These are phyloP conservation scores for Daedaleopsis sinensis DNA, from an alignment of 768 basidiomycete species.

Conservation along the genomic window DNA sequence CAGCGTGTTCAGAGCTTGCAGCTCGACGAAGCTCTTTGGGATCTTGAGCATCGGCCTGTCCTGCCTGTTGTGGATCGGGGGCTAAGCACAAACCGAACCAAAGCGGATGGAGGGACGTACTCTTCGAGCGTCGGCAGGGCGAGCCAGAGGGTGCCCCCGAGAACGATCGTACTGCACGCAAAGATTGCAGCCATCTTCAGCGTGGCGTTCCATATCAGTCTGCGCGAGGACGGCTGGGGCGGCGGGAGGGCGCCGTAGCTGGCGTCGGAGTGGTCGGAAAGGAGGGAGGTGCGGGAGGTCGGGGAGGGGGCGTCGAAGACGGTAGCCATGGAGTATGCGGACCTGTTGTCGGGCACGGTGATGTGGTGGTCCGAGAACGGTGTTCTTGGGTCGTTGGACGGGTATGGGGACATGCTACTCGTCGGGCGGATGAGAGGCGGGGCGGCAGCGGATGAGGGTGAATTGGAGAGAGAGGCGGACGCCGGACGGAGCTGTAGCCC, in stretches of 20 bases:
- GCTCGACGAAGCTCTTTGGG: constrained; percentile 85
- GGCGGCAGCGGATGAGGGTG: background rate
- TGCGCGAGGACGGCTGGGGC: constrained; percentile 44
- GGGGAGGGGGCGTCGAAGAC: constrained; percentile 43
- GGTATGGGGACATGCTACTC: background rate
- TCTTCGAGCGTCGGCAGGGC: constrained; percentile 79
- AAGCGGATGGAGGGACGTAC: constrained; percentile 47
- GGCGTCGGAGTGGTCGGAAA: constrained; percentile 17
- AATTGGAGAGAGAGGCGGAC: background rate
- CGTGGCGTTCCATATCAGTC: constrained; percentile 76
- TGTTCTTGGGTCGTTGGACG: constrained; percentile 2
- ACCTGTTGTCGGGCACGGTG: constrained; percentile 39
- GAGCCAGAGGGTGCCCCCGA: constrained; percentile 80
- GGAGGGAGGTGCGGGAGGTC: constrained; percentile 36
- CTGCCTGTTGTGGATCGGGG: constrained; percentile 50
- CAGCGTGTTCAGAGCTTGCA: constrained; percentile 82
- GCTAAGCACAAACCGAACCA: constrained; percentile 1
- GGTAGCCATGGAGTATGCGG: constrained; percentile 68
- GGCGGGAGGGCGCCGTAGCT: constrained; percentile 53
- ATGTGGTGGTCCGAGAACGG: constrained; percentile 18
- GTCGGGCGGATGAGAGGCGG: background rate
- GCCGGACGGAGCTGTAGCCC: background rate
- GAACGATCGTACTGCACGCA: constrained; percentile 61
- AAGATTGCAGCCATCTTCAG: constrained; percentile 86
- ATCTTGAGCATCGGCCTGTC: constrained; percentile 80